Conservation (phyloP, 2,329 filamentous ascomycete genomes). For the Beauveria sp. region DNA sequence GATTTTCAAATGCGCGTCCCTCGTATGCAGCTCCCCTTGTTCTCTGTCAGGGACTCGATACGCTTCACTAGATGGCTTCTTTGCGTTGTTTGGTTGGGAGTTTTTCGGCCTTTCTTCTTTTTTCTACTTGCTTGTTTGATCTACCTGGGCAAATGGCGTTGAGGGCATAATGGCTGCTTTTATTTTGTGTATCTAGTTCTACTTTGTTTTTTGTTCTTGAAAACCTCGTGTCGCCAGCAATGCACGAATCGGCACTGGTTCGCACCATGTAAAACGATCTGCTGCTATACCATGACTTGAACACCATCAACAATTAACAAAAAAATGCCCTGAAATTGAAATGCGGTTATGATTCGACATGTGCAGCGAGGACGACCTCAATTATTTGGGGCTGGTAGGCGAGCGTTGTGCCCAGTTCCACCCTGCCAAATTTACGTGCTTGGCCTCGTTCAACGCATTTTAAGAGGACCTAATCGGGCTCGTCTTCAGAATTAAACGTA, state of each 20-base stretch:
- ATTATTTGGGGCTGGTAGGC: not conserved
- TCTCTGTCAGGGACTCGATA: constrained; percentile 2
- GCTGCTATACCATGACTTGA: not conserved
- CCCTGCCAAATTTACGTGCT: no score
- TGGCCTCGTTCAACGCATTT: not conserved
- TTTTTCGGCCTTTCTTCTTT: not conserved
- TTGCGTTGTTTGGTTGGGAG: constrained; percentile 11
- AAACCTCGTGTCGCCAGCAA: not conserved
- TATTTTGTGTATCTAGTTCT: constrained; percentile 2
- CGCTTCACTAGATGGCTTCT: constrained; percentile 9
- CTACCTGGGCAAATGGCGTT: constrained; percentile 10
- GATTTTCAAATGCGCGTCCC: not conserved
- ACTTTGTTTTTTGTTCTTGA: not conserved
- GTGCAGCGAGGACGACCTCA: not conserved
- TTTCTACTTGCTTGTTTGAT: not conserved
- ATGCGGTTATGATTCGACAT: not conserved
- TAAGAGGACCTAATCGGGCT: no score
- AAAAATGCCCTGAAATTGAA: not conserved
- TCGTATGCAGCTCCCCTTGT: not conserved
- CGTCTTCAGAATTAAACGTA: not conserved
- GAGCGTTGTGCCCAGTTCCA: not conserved
- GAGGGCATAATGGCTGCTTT: constrained; percentile 8
- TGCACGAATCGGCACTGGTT: not conserved
- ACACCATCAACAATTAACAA: not conserved
- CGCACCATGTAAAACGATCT: not conserved